Conservation (phyloP, 2,329 filamentous ascomycete genomes). For the Cladophialophora bantiana region DNA sequence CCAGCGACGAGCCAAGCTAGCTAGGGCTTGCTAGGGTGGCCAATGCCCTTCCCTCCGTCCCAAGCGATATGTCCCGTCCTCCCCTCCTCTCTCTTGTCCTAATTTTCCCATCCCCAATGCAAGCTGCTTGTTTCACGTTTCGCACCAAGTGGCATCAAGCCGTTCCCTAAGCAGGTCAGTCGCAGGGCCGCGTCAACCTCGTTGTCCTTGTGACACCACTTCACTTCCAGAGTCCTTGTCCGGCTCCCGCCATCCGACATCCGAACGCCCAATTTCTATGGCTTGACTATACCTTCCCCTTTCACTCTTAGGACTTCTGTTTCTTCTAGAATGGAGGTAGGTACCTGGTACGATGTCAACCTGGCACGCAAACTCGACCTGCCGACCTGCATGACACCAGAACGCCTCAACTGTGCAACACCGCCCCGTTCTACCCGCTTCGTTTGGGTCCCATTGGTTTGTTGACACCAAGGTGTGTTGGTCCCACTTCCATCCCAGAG, state of each 20-base stretch:
- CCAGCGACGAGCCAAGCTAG: too few relatives aligned
- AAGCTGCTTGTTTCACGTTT: too few relatives aligned
- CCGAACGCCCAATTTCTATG: constrained; percentile 1
- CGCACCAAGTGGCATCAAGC: too few relatives aligned
- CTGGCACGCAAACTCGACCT: not conserved
- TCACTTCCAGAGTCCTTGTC: not conserved
- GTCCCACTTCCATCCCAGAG: not conserved
- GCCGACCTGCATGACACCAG: constrained; percentile 1
- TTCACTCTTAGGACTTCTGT: not conserved
- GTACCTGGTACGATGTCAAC: constrained; percentile 1
- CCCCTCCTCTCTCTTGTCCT: too few relatives aligned
- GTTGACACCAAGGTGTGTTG: not conserved
- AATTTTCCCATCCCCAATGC: too few relatives aligned
- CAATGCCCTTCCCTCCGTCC: too few relatives aligned
- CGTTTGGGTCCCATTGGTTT: not conserved
- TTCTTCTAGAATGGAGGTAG: constrained; percentile 3
- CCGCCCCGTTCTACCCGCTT: constrained; percentile 3
- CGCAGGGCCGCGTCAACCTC: constrained; percentile 7
- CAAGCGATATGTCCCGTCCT: too few relatives aligned
- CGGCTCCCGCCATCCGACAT: not conserved
- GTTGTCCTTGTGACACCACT: not conserved
- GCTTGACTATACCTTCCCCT: not conserved
- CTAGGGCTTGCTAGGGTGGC: too few relatives aligned
- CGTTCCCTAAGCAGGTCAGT: too few relatives aligned
- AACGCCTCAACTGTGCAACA: not conserved